Evolutionary conservation across 106 monocot genomes (phyloP).

Genomic region (Xerophyta viscosa): DNA sequence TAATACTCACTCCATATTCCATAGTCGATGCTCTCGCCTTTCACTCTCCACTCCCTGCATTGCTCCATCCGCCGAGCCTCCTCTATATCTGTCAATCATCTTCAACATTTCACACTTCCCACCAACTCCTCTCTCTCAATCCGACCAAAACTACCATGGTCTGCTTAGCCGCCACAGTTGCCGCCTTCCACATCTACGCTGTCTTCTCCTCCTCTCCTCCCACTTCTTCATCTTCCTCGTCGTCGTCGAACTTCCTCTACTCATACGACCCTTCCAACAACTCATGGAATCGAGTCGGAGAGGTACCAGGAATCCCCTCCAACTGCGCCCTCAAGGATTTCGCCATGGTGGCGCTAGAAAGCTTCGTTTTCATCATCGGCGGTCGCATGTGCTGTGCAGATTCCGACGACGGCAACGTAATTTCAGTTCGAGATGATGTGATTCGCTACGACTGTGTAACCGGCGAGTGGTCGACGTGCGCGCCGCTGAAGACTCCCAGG

Average conservation of each 20-base stretch:
- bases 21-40: too few relatives aligned
- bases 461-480: constrained; percentile 14
- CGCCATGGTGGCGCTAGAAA: constrained; percentile 15
- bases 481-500: constrained; percentile 15
- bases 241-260: constrained; percentile 14
- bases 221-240: too few relatives aligned
- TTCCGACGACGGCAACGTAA: constrained; percentile 8
- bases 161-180: background rate
- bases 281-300: constrained; percentile 9
- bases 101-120: background rate
- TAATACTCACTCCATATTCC: too few relatives aligned
- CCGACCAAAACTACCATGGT: background rate
- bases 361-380: constrained; percentile 23
- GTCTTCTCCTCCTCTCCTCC: background rate
- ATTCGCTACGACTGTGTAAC: constrained; percentile 8
- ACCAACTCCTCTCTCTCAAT: background rate
- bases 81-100: background rate
- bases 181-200: too few relatives aligned
- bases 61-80: background rate
- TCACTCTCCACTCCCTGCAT: too few relatives aligned
- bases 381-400: constrained; percentile 18
- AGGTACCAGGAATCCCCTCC: constrained; percentile 19
- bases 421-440: constrained; percentile 9
- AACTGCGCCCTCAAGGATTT: constrained; percentile 23
- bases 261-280: constrained; percentile 20